phyloP scores from a whole-genome alignment of 2,329 filamentous ascomycete species.

The Beauveria medogensis region DNA sequence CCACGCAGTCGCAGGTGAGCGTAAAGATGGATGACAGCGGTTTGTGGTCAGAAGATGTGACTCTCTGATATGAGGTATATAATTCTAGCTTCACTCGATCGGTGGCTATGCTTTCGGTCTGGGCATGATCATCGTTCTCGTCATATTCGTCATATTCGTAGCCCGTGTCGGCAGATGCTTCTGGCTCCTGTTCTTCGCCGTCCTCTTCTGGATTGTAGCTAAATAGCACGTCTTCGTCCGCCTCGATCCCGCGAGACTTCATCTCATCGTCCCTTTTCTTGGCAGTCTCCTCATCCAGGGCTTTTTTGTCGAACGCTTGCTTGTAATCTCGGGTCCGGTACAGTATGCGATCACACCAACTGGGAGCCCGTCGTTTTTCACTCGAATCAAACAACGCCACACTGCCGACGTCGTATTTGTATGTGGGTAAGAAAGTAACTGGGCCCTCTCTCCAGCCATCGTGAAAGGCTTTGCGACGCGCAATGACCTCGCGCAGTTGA shows the following conservation, averaged over 20 bases:
- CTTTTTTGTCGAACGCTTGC: conserved; percentile 53
- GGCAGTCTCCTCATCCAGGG: conserved; percentile 57
- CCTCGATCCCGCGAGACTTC: conserved; percentile 69
- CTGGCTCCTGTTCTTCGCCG: conserved; percentile 16
- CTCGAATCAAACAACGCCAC: conserved; percentile 89
- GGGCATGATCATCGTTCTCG: conserved; percentile 38
- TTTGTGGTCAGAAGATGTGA: conserved; percentile 93
- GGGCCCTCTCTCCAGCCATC: conserved; percentile 88
- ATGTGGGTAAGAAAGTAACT: conserved; percentile 85
- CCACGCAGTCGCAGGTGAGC: conserved; percentile 77
- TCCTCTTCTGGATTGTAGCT: conserved; percentile 75
- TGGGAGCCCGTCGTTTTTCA: conserved; percentile 85
- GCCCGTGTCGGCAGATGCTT: conserved; percentile 16
- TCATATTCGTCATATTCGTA: conserved; percentile 56
- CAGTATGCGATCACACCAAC: conserved; percentile 94
- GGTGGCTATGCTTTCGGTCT: conserved; percentile 47
- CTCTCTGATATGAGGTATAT: conserved; percentile 82
- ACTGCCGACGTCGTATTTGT: conserved; percentile 96
- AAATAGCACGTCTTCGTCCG: conserved; percentile 79
- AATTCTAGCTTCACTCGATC: conserved; percentile 51
- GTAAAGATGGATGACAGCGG: conserved; percentile 78
- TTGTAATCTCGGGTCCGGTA: conserved; percentile 70
- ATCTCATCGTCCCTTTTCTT: conserved; percentile 75
- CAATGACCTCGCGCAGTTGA: conserved; percentile 69
- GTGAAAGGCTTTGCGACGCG: conserved; percentile 69